phyloP scores from a whole-genome alignment of 139 green algal species.

The Chlamydomonas applanata region DNA sequence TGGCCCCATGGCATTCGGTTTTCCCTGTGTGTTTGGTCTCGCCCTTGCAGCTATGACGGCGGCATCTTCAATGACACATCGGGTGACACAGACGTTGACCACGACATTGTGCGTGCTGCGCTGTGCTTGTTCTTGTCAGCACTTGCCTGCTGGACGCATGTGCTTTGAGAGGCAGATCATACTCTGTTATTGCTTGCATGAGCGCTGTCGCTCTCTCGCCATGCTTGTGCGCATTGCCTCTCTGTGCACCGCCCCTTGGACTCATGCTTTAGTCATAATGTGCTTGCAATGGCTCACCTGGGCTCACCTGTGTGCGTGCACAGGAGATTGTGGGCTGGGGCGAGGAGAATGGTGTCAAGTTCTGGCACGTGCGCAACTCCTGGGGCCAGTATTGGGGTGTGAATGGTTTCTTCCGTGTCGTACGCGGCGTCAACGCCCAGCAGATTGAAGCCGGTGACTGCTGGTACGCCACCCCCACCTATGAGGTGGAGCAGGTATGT shows the following conservation, averaged over 20 bases:
- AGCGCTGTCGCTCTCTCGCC: too few species aligned
- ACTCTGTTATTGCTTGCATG: too few species aligned
- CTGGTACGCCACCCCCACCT: slow-evolving; percentile 30
- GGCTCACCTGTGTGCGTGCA: too few species aligned
- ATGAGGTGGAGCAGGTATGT: slow-evolving; percentile 18
- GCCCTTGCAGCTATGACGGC: slow-evolving; percentile 24
- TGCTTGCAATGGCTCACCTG: neutral
- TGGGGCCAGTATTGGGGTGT: slow-evolving; percentile 55
- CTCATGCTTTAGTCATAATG: neutral
- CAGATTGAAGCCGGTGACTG: slow-evolving; percentile 56
- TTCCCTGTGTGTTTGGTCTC: too few species aligned
- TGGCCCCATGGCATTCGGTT: neutral
- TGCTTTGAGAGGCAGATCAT: too few species aligned
- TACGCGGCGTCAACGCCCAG: slow-evolving; percentile 42
- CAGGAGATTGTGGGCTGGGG: slow-evolving; percentile 57
- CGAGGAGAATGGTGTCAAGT: slow-evolving; percentile 49
- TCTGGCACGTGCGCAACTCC: slow-evolving; percentile 47
- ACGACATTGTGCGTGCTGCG: slow-evolving; percentile 24
- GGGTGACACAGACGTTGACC: slow-evolving; percentile 47
- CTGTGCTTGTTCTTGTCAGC: neutral
- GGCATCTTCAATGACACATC: slow-evolving; percentile 43
- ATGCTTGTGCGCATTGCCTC: too few species aligned
- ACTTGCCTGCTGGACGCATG: too few species aligned
- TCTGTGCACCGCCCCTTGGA: too few species aligned
- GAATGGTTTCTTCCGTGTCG: slow-evolving; percentile 33